phyloP scores from a whole-genome alignment of 495 filamentous ascomycete species.

The Collariella sp. region DNA sequence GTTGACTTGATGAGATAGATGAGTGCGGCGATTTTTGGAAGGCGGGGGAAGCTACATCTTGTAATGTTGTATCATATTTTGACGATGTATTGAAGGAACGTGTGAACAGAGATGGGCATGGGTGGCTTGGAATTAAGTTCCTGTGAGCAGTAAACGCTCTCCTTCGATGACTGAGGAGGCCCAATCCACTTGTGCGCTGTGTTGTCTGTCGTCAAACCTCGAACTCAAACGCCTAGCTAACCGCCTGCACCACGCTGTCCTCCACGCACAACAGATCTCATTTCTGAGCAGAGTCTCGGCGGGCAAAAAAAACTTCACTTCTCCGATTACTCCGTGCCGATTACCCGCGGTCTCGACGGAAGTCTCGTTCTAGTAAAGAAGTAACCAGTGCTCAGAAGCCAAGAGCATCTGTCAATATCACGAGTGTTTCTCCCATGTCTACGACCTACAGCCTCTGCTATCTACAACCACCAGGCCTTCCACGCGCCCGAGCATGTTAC shows the following conservation, averaged over 20 bases:
- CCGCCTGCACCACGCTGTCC: too few species aligned
- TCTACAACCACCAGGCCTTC: neutral
- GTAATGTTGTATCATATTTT: neutral
- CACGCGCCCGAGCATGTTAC: constrained; percentile 3
- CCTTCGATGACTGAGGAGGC: too few species aligned
- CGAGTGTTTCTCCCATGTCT: too few species aligned
- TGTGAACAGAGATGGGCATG: neutral
- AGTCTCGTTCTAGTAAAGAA: too few species aligned
- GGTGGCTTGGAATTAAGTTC: neutral
- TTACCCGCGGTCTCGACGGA: neutral
- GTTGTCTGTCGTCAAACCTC: too few species aligned
- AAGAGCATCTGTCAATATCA: too few species aligned
- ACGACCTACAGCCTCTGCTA: too few species aligned
- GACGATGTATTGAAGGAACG: neutral
- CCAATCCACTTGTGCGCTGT: too few species aligned
- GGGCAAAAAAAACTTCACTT: neutral
- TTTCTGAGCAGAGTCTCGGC: neutral
- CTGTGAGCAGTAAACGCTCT: too few species aligned
- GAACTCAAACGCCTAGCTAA: too few species aligned
- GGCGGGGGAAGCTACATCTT: neutral
- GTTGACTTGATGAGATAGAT: neutral
- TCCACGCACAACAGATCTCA: too few species aligned
- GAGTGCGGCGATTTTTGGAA: neutral
- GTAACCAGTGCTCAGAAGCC: too few species aligned
- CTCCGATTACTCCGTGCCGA: neutral